Evolutionary conservation across 176 grass and related monocot genomes (phyloP).

Genomic region (Zea mays): Zm-B73-REFERENCE-NAM-5.0 NC_050096.1:234821001-234821500

Average conservation of each 20-base stretch:
- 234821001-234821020: background rate
- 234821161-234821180: background rate
- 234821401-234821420: slow-evolving; percentile 77
- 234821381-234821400: slow-evolving; percentile 11
- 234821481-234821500: slow-evolving; percentile 73
- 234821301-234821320: no score
- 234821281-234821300: background rate
- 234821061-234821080: background rate
- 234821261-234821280: background rate
- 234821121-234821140: slow-evolving; percentile 3
- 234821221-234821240: background rate
- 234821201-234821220: background rate
- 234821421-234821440: slow-evolving; percentile 85
- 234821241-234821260: background rate
- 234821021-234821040: background rate
- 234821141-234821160: background rate
- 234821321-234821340: slow-evolving; percentile 7
- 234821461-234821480: slow-evolving; percentile 99
- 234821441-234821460: slow-evolving; percentile 98
- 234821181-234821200: background rate
- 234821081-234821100: background rate
- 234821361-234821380: slow-evolving; percentile 4
- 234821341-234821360: background rate
- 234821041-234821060: slow-evolving; percentile 10
- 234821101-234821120: background rate